These are phyloP conservation scores for Phytophthora cryptogea DNA, from an alignment of 352 stramenopile genomes.

Conservation along the genomic window DNA sequence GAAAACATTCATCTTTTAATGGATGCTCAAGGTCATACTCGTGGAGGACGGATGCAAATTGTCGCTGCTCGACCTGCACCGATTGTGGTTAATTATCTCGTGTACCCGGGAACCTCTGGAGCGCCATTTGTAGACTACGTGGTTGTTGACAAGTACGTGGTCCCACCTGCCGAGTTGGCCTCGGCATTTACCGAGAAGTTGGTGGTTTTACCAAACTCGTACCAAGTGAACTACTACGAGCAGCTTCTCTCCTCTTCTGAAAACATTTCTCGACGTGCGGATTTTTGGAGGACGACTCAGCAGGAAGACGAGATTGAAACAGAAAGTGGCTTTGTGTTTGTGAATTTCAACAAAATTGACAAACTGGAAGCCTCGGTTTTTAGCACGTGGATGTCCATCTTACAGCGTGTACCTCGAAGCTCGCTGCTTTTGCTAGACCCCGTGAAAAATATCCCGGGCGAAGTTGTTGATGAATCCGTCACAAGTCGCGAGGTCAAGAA, in stretches of 20 bases:
- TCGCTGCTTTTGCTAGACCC: constrained; percentile 67
- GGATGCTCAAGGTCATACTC: constrained; percentile 82
- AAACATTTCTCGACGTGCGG: constrained; percentile 7
- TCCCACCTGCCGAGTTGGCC: constrained; percentile 41
- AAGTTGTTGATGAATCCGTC: constrained; percentile 25
- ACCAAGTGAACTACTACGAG: constrained; percentile 84
- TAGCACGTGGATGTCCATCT: constrained; percentile 71
- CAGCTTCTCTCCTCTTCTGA: constrained; percentile 14
- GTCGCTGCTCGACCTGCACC: constrained; percentile 50
- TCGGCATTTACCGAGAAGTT: constrained; percentile 73
- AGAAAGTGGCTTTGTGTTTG: constrained; percentile 52
- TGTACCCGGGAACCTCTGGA: constrained; percentile 80
- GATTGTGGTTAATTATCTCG: constrained; percentile 84
- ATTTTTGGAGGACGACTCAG: constrained; percentile 29
- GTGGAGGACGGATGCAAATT: constrained; percentile 56
- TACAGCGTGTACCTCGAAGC: constrained; percentile 58
- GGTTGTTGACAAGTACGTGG: constrained; percentile 62
- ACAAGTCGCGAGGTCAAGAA: constrained; percentile 43
- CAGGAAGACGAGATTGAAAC: constrained; percentile 1
- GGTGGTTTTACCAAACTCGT: constrained; percentile 68
- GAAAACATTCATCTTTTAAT: constrained; percentile 69
- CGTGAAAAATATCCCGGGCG: constrained; percentile 2
- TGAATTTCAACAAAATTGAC: constrained; percentile 91
- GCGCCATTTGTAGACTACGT: constrained; percentile 83
- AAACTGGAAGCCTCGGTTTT: constrained; percentile 79